Evolutionary conservation across 495 filamentous ascomycete genomes (phyloP).

Genomic region (Aspergillus conjunctus): DNA sequence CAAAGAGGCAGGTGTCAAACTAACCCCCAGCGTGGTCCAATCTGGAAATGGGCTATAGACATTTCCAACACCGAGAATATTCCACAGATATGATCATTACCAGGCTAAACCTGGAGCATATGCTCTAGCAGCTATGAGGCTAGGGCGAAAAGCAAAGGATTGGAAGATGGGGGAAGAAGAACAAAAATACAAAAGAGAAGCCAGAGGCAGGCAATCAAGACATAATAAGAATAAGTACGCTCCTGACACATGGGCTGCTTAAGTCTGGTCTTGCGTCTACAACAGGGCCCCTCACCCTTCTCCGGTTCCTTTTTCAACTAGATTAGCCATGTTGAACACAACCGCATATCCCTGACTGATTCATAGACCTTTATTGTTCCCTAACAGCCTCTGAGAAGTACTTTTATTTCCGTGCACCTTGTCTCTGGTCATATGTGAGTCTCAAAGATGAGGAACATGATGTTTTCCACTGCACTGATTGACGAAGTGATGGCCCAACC

Average conservation of each 20-base stretch:
- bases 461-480: conserved; percentile 26
- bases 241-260: conserved; percentile 30
- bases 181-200: conserved; percentile 21
- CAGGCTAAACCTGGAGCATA: conserved; percentile 10
- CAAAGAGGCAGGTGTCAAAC: conserved; percentile 22
- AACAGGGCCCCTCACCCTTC: conserved; percentile 24
- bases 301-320: conserved; percentile 27
- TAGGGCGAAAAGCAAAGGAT: conserved; percentile 11
- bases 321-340: conserved; percentile 21
- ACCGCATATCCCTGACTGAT: conserved; percentile 23
- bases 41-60: conserved; percentile 14
- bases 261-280: conserved; percentile 31
- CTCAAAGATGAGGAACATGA: conserved; percentile 21
- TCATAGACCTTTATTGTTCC: conserved; percentile 22
- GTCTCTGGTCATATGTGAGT: conserved; percentile 27
- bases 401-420: conserved; percentile 20
- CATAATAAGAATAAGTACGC: conserved; percentile 16
- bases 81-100: conserved; percentile 16
- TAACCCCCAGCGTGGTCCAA: conserved; percentile 16
- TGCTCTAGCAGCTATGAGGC: conserved; percentile 5
- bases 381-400: conserved; percentile 16
- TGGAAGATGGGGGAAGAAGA: conserved; percentile 5
- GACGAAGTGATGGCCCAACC: conserved; percentile 38
- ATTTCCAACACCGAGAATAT: conserved; percentile 14
- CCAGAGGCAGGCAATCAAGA: conserved; percentile 15